A percentile compares a stretch with the other conserved stretches of the same genome.
phyloP scores from a whole-genome alignment of 805 yeast genomes.

The Monosporozyma yasuniensis region DNA sequence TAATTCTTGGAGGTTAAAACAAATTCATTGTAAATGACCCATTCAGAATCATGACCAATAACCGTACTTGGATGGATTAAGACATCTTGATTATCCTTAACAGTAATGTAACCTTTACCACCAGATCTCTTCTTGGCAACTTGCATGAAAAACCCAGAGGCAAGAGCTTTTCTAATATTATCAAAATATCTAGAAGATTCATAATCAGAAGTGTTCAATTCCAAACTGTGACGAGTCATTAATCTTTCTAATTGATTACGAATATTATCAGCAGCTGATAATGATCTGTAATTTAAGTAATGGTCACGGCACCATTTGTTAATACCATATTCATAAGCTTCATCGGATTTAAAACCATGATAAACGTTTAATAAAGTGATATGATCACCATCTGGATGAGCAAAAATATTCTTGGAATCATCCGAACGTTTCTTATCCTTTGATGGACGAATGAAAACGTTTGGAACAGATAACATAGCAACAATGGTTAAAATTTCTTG shows the following conservation, averaged over 20 bases:
- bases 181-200: constrained; percentile 62
- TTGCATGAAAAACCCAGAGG: constrained; percentile 97
- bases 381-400: constrained; percentile 94
- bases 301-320: constrained; percentile 89
- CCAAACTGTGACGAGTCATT: constrained; percentile 75
- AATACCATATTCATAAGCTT: constrained; percentile 55
- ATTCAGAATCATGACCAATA: constrained; percentile 78
- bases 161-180: constrained; percentile 75
- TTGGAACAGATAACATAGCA: constrained; percentile 86
- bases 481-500: constrained; percentile 83
- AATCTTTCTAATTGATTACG: constrained; percentile 73
- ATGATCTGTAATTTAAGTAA: constrained; percentile 73
- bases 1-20: constrained; percentile 90
- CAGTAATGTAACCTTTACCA: constrained; percentile 75
- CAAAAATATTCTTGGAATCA: constrained; percentile 77
- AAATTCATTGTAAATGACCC: constrained; percentile 92
- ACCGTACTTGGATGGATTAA: constrained; percentile 90
- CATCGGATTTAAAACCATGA: constrained; percentile 71
- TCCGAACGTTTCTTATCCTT: constrained; percentile 83
- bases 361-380: constrained; percentile 81
- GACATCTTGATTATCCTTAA: constrained; percentile 94
- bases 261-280: constrained; percentile 79
- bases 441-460: constrained; percentile 89
- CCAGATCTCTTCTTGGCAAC: constrained; percentile 88
- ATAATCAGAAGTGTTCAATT: constrained; percentile 57